Evolutionary conservation across 768 basidiomycete genomes (phyloP).

Genomic region (Phylloporus rhodoxanthus): DNA sequence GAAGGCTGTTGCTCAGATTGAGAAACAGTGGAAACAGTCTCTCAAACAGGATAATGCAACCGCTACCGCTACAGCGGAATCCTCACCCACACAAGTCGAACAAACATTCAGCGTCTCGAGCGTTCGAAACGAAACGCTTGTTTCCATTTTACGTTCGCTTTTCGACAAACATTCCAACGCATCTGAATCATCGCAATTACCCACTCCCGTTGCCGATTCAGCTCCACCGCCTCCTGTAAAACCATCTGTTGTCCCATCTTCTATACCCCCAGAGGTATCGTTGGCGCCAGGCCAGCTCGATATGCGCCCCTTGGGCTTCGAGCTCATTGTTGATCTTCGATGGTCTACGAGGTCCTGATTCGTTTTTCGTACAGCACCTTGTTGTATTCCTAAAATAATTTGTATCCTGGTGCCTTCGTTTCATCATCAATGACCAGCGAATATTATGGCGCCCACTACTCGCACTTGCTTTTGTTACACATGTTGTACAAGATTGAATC

Average conservation of each 20-base stretch:
- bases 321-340: conserved; percentile 67
- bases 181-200: neutral
- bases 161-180: conserved; percentile 14
- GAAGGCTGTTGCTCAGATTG: conserved; percentile 35
- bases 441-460: neutral
- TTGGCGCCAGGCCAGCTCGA: conserved; percentile 56
- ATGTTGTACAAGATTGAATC: too few relatives aligned
- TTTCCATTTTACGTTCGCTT: conserved; percentile 21
- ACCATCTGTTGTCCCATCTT: conserved; percentile 4
- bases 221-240: conserved; percentile 1
- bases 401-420: conserved; percentile 8
- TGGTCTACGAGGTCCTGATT: conserved; percentile 41
- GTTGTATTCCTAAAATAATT: conserved; percentile 18
- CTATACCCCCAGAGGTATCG: conserved; percentile 11
- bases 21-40: conserved; percentile 25
- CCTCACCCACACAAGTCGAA: conserved; percentile 13
- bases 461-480: too few relatives aligned
- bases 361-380: conserved; percentile 7
- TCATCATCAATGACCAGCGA: neutral
- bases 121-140: conserved; percentile 17
- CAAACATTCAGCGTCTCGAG: conserved; percentile 1
- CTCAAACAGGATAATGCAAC: conserved; percentile 21
- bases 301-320: conserved; percentile 65
- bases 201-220: neutral
- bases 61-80: conserved; percentile 23